Base-by-base conservation (phyloP, 2,329 filamentous ascomycete genomes). In the Pseudofabraea citricarpa region DNA sequence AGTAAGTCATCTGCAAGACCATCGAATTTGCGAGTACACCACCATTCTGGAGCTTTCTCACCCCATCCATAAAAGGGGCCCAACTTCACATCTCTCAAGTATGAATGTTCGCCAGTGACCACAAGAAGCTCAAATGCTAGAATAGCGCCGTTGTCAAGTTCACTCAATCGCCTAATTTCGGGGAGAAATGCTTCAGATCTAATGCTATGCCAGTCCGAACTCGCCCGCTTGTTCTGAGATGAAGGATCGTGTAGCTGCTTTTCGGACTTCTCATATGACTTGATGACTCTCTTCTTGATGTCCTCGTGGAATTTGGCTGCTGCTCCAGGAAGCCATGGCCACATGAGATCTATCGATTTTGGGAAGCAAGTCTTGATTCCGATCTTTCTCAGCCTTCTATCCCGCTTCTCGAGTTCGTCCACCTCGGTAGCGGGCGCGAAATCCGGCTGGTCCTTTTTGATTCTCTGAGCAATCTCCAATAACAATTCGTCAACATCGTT, bases 161-260 rank as follows among this genome's bases (percentile, higher is more conserved):
- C 35, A 22, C 21, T 37, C 19, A 37, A 20, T 21, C 35, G 35
- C n/a, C 23, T 37, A n/a, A 37, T 37, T 20, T 37, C 35, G 4
- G 35, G 35, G 35, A 37, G 20, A n/a, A 37, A 37, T n/a, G 35
- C 35, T 37, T 37, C 35, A 22, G 35, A 37, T 21, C 35, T 19
- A 37, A 37, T 37, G 9, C 35, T 37, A 37, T 37, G 35, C 35
- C 35, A 37, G 21, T 37, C 35, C 20, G 35, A 37, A 21, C 35
- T 37, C 8, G 35, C 35, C 20, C 35, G 35, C 35, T 37, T 37
- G 23, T 37, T 18, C 23, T 37, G 35, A 22, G 35, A 37, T 20
- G 23, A 21, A 37, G 35, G 35, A 37, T 37, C 35, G 21, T 37
- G 35, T 9, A 37, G 21, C 7, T 19, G 16, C 15, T 37, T 37